Base-by-base conservation (phyloP, 768 basidiomycete species). In the Symmetrospora coprosmae region DNA sequence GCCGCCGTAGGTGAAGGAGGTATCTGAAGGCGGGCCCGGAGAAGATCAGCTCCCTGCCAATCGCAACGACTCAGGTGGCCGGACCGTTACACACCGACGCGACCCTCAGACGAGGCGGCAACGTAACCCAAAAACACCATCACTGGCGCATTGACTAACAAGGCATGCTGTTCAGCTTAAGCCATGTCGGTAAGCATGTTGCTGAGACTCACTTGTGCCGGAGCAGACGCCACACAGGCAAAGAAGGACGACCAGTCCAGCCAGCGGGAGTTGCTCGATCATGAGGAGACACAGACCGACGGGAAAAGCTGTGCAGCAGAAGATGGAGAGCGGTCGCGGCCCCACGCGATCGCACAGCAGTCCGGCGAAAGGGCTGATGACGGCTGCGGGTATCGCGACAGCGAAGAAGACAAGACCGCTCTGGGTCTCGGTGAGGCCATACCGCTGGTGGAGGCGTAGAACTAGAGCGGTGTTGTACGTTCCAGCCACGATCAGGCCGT, bases 401-500 rank as follows among this genome's bases (percentile, higher is more conserved):
- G 55, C 55, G 41, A 58, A 58, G 23, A 28, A 58, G 4, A 58
- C 55, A 11, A 58, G 30, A 11, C 55, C 55, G 9, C 41, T 43
- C 28, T 46, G 7, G 19, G 55, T 58, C 2, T 39, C 28, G 43
- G 43, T 43, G 13, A 58, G 34, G 31, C 43, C 43, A 33, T 58
- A 58, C 16, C 55, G 23, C 2, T 58, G 25, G 33, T 58, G 28
- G 13, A 58, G 55, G 31, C 40, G 41, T 7, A 58, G 55, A 23
- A 58, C 40, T 5, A 58, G 43, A 25, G 55, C 55, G 3, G 55
- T 58, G 25, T 58, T 58, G 41, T 58, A 58, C 17, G 46, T 21
- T 27, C 55, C 55, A 30, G 49, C 47, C 27, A 50, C 49, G 19
- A 58, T 58, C 25, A 58, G 46, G 23, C 55, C 55, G n/a, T n/a